phyloP scores from a whole-genome alignment of 352 stramenopile genomes.

The Phytophthora pini region DNA sequence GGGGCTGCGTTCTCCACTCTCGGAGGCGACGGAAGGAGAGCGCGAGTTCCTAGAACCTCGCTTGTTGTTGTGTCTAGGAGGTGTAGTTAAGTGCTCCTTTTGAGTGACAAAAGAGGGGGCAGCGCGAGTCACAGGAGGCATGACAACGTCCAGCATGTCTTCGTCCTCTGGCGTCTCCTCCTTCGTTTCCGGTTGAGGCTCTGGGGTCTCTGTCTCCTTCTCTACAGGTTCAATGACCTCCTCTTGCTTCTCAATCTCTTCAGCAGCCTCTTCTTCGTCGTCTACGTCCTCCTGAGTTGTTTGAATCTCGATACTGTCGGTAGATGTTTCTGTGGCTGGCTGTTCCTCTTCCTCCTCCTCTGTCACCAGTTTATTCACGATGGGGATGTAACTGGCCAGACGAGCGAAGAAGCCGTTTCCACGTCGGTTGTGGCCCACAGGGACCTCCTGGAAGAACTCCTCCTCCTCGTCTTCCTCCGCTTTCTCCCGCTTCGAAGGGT shows the following conservation, averaged over 20 bases:
- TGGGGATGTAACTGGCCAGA: slow-evolving; percentile 69
- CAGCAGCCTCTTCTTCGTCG: slow-evolving; percentile 27
- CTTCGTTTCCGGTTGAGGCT: slow-evolving; percentile 30
- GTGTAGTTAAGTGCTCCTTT: slow-evolving; percentile 23
- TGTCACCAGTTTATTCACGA: slow-evolving; percentile 60
- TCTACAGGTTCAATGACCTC: slow-evolving; percentile 8
- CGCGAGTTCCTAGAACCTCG: slow-evolving; percentile 18
- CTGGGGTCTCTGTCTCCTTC: slow-evolving; percentile 2
- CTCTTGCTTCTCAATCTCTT: slow-evolving; percentile 15
- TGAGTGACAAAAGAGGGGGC: slow-evolving; percentile 21
- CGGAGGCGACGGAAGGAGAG: slow-evolving; percentile 29
- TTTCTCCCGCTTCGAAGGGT: slow-evolving; percentile 27
- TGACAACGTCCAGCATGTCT: slow-evolving; percentile 16
- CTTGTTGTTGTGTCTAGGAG: slow-evolving; percentile 22
- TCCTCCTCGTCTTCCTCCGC: slow-evolving; percentile 22
- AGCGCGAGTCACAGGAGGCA: slow-evolving; percentile 24
- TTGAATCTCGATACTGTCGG: slow-evolving; percentile 23
- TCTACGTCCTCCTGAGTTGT: slow-evolving; percentile 38
- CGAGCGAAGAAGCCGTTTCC: slow-evolving; percentile 56
- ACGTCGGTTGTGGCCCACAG: slow-evolving; percentile 6
- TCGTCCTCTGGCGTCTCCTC: slow-evolving; percentile 28
- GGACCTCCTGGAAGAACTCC: slow-evolving; percentile 17
- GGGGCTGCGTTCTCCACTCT: slow-evolving; percentile 40
- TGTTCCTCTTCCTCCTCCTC: slow-evolving; percentile 44
- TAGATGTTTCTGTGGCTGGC: slow-evolving; percentile 6